Evolutionary conservation across 306 rosid genomes (phyloP).

Genomic region (Herpetospermum pedunculosum): DNA sequence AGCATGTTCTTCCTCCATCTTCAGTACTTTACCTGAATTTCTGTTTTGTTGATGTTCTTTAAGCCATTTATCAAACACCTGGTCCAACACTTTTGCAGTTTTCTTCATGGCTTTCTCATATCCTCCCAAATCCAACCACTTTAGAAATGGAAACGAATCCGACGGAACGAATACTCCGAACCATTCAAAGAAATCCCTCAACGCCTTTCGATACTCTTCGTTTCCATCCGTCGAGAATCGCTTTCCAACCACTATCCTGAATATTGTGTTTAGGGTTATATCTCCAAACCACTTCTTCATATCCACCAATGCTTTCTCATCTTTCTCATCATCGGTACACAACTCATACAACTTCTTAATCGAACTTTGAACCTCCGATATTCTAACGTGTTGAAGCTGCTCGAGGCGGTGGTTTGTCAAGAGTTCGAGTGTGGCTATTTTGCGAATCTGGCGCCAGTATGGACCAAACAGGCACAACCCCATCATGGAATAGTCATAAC

Average conservation of each 20-base stretch:
- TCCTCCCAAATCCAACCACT: conserved; percentile 47
- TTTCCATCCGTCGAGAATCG: conserved; percentile 20
- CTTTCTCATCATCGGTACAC: conserved; percentile 11
- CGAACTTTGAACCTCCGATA: conserved; percentile 20
- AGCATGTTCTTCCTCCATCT: background rate
- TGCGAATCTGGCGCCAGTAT: conserved; percentile 32
- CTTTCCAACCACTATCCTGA: conserved; percentile 9
- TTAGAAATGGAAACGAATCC: conserved; percentile 41
- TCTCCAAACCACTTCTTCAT: conserved; percentile 15
- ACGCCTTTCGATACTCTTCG: conserved; percentile 29
- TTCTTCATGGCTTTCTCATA: conserved; percentile 28
- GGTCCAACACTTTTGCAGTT: background rate
- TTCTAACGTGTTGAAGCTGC: conserved; percentile 28
- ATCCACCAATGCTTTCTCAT: conserved; percentile 20
- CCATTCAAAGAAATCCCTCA: conserved; percentile 29
- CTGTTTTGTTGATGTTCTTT: background rate
- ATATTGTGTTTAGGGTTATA: conserved; percentile 33
- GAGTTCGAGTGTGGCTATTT: conserved; percentile 24
- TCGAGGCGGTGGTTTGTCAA: conserved; percentile 39
- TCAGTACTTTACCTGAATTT: background rate
- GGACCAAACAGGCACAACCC: conserved; percentile 37
- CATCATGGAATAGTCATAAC: conserved; percentile 35
- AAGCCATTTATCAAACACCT: background rate
- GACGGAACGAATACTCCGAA: conserved; percentile 41
- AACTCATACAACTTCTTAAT: background rate